phyloP scores from a whole-genome alignment of 2,329 filamentous ascomycete genomes.

The Albifimbria verrucaria region DNA sequence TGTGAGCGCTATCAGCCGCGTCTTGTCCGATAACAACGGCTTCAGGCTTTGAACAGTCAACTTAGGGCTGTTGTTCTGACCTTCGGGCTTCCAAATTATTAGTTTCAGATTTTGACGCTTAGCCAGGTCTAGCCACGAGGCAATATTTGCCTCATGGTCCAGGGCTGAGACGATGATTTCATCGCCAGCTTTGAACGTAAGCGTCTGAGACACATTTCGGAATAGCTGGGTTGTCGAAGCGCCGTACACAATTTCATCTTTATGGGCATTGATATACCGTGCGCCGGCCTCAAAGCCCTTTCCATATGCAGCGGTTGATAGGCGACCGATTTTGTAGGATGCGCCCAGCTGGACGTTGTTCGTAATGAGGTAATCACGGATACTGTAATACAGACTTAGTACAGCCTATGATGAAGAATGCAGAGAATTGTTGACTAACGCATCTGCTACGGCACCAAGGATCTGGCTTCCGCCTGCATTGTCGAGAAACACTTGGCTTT shows the following conservation, averaged over 20 bases:
- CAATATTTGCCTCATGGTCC: conserved; percentile 77
- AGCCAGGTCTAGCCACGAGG: conserved; percentile 69
- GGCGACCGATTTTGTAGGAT: conserved; percentile 58
- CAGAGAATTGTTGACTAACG: conserved; percentile 33
- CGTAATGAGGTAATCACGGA: conserved; percentile 61
- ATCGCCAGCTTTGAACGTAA: conserved; percentile 52
- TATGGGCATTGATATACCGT: conserved; percentile 64
- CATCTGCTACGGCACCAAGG: conserved; percentile 51
- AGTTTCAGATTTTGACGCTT: conserved; percentile 55
- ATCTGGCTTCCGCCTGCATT: conserved; percentile 76
- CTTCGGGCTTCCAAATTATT: conserved; percentile 64
- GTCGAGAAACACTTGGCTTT: conserved; percentile 70
- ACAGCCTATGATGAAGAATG: not conserved
- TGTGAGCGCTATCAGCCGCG: conserved; percentile 68
- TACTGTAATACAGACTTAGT: conserved; percentile 38
- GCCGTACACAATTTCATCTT: conserved; percentile 69
- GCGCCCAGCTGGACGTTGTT: conserved; percentile 76
- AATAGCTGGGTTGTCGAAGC: conserved; percentile 74
- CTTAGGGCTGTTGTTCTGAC: conserved; percentile 49
- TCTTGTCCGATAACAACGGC: conserved; percentile 58
- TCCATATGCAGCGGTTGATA: conserved; percentile 57
- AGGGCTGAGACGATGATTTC: conserved; percentile 69
- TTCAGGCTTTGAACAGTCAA: conserved; percentile 56
- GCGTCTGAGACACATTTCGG: conserved; percentile 61
- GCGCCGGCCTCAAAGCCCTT: conserved; percentile 64